phyloP scores from a whole-genome alignment of 1,284 basidiomycete species.

The Thelephora terrestris region DNA sequence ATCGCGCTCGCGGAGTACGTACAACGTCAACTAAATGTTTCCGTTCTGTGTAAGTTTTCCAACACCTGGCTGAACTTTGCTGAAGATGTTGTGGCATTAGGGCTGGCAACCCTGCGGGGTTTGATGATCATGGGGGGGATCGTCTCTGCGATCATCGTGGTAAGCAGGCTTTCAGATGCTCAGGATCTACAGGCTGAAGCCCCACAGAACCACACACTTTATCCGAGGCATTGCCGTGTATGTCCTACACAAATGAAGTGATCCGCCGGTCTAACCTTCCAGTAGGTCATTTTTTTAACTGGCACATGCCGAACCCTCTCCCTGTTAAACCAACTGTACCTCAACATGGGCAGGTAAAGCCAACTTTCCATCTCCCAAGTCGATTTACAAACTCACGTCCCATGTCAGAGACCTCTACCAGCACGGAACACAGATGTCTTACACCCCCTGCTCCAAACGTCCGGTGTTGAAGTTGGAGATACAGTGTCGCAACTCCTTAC shows the following conservation, averaged over 20 bases:
- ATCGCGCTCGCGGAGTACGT: conserved; percentile 33
- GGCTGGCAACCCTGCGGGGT: conserved; percentile 30
- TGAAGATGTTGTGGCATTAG: conserved; percentile 17
- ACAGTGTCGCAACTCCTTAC: conserved; percentile 30
- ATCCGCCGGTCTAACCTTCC: background rate
- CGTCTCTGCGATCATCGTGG: conserved; percentile 31
- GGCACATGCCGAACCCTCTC: conserved; percentile 31
- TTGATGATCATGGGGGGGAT: conserved; percentile 37
- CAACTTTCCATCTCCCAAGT: background rate
- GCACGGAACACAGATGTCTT: conserved; percentile 13
- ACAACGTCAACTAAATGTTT: conserved; percentile 14
- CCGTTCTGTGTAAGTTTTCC: conserved; percentile 23
- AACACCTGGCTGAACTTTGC: background rate
- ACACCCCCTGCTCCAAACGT: conserved; percentile 23
- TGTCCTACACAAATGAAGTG: conserved; percentile 4
- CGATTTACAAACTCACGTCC: conserved; percentile 3
- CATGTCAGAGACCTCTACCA: conserved; percentile 29
- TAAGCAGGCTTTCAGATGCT: too few species aligned
- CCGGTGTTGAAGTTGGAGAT: conserved; percentile 33
- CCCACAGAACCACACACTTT: conserved; percentile 30
- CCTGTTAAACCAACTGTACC: conserved; percentile 33
- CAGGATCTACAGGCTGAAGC: too few species aligned
- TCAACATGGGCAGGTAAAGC: conserved; percentile 34
- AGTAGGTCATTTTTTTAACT: conserved; percentile 35
- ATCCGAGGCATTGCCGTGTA: conserved; percentile 39